A percentile compares a stretch with the other conserved stretches of the same genome.
Evolutionary conservation across 768 basidiomycete species (phyloP).

Genomic region (Lactifluus echinatus): DNA sequence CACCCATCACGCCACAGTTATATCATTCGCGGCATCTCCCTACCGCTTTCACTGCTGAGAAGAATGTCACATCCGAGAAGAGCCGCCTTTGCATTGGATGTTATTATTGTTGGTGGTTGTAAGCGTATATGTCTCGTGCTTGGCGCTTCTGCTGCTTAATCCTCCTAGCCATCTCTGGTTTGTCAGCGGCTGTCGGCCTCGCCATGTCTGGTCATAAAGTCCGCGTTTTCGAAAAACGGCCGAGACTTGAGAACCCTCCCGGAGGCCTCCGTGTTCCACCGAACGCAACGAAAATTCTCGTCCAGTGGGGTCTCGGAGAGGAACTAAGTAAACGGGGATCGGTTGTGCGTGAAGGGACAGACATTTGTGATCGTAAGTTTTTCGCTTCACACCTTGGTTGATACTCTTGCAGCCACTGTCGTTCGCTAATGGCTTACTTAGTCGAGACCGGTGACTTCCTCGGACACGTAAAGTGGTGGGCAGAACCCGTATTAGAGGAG

Average conservation of each 20-base stretch:
- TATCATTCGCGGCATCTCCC: background rate
- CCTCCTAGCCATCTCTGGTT: slow-evolving; percentile 13
- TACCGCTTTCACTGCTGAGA: background rate
- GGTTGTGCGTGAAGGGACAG: background rate
- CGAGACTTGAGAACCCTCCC: background rate
- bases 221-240: slow-evolving; percentile 15
- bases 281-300: slow-evolving; percentile 19
- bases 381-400: background rate
- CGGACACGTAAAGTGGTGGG: slow-evolving; percentile 12
- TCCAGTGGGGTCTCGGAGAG: slow-evolving; percentile 17
- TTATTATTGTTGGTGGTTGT: slow-evolving; percentile 20
- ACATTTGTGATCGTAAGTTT: slow-evolving; percentile 15
- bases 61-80: background rate
- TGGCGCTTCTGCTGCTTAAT: background rate
- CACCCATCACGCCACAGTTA: background rate
- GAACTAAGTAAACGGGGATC: slow-evolving; percentile 7
- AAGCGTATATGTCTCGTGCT: background rate
- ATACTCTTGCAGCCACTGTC: background rate
- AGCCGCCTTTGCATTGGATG: slow-evolving; percentile 10
- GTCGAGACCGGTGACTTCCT: slow-evolving; percentile 7
- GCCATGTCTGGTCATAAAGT: slow-evolving; percentile 18
- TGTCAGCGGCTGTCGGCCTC: slow-evolving; percentile 16
- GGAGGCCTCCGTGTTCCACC: slow-evolving; percentile 15
- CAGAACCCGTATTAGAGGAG: slow-evolving; percentile 5
- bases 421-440: background rate